Conservation (phyloP, 192 early-diverging fungal genomes). For the Podila horticola region DNA sequence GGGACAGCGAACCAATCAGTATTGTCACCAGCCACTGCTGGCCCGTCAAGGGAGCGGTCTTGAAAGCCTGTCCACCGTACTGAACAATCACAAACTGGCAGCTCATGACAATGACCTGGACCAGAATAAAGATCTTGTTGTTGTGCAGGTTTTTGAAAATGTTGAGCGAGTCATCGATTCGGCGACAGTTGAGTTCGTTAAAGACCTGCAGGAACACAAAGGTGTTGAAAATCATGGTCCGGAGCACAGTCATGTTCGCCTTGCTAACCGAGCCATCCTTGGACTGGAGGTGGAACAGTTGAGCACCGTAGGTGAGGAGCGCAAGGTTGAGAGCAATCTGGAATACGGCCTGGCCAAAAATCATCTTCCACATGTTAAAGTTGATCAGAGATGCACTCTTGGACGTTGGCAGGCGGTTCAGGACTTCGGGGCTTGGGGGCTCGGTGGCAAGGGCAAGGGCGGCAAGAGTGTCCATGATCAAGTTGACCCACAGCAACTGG, state of each 20-base stretch:
- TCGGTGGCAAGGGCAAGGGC: conserved; percentile 94
- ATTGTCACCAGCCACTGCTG: conserved; percentile 86
- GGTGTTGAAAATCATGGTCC: conserved; percentile 91
- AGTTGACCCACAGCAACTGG: conserved; percentile 94
- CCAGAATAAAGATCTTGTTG: conserved; percentile 84
- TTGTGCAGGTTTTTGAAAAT: conserved; percentile 87
- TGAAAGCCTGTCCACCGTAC: conserved; percentile 92
- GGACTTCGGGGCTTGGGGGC: conserved; percentile 84
- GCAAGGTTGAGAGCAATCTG: conserved; percentile 83
- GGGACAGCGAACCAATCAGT: conserved; percentile 79
- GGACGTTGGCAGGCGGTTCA: conserved; percentile 81
- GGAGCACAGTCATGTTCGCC: conserved; percentile 58
- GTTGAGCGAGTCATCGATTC: conserved; percentile 83
- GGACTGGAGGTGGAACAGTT: conserved; percentile 66
- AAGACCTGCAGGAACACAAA: conserved; percentile 97
- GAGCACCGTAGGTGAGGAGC: conserved; percentile 65
- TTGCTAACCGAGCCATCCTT: conserved; percentile 14
- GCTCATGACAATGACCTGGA: conserved; percentile 77
- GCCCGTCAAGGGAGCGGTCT: conserved; percentile 71
- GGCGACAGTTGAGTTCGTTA: conserved; percentile 93
- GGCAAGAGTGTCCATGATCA: conserved; percentile 95
- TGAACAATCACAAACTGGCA: conserved; percentile 88
- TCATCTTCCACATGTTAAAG: conserved; percentile 92
- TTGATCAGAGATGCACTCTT: conserved; percentile 84
- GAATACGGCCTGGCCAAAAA: conserved; percentile 90